Conservation (phyloP, 768 basidiomycete species). For the Tephrocybe sp. region DNA sequence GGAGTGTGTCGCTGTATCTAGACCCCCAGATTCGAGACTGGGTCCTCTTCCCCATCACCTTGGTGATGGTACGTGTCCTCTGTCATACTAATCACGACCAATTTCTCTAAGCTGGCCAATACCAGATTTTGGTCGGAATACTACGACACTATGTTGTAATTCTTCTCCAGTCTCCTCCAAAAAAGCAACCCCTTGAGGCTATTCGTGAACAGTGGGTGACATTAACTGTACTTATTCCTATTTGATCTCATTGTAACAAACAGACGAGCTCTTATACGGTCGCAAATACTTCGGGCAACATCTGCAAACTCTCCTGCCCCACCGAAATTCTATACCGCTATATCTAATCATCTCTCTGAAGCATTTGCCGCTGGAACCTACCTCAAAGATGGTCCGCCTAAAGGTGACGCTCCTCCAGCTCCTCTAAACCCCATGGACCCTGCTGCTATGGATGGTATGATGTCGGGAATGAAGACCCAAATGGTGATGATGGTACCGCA, state of each 20-base stretch:
- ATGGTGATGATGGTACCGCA: slow-evolving; percentile 99
- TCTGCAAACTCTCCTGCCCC: slow-evolving; percentile 81
- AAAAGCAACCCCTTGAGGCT: slow-evolving; percentile 71
- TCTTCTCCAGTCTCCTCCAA: slow-evolving; percentile 80
- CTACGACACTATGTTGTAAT: slow-evolving; percentile 90
- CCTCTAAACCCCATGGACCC: slow-evolving; percentile 90
- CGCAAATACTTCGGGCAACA: slow-evolving; percentile 81
- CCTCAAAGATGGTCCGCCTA: slow-evolving; percentile 82
- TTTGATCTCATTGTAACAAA: slow-evolving; percentile 5
- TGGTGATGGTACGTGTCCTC: slow-evolving; percentile 78
- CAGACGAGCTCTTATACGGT: slow-evolving; percentile 76
- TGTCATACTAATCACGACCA: background rate
- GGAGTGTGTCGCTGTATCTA: slow-evolving; percentile 63
- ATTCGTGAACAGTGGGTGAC: slow-evolving; percentile 88
- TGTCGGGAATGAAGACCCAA: slow-evolving; percentile 98
- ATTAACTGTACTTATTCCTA: background rate
- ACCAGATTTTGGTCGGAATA: slow-evolving; percentile 87
- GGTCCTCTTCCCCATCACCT: slow-evolving; percentile 94
- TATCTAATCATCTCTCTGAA: slow-evolving; percentile 70
- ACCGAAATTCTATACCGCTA: slow-evolving; percentile 64
- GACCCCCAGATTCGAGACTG: slow-evolving; percentile 96
- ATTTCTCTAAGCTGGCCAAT: background rate
- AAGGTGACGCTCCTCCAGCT: slow-evolving; percentile 50
- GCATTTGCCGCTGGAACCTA: slow-evolving; percentile 76
- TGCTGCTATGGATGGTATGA: slow-evolving; percentile 95